phyloP scores from a whole-genome alignment of 495 filamentous ascomycete genomes.

The Pseudomonodictys pantanalensis region DNA sequence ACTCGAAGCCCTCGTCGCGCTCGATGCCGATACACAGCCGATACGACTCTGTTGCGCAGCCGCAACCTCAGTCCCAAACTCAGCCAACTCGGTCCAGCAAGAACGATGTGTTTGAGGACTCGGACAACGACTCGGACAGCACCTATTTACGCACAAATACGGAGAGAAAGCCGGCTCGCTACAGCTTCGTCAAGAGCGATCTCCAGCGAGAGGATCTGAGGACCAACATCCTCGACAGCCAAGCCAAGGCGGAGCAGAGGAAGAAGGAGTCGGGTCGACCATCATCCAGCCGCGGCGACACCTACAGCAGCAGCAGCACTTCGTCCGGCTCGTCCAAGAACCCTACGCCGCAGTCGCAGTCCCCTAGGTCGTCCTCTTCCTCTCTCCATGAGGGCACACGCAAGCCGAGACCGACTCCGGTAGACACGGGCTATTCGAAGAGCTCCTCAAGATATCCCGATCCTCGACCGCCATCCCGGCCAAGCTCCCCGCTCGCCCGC shows the following conservation, averaged over 20 bases:
- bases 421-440: constrained; percentile 10
- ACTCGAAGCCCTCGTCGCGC: constrained; percentile 17
- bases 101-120: constrained; percentile 27
- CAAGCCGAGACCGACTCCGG: not conserved
- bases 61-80: not conserved
- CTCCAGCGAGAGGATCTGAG: constrained; percentile 29
- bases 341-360: constrained; percentile 18
- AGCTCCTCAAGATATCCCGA: constrained; percentile 13
- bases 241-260: constrained; percentile 13
- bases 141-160: constrained; percentile 10
- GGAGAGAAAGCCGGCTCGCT: constrained; percentile 27
- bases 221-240: constrained; percentile 18
- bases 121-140: constrained; percentile 17
- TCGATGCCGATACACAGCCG: constrained; percentile 5
- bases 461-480: constrained; percentile 11
- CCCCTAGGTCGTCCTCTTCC: constrained; percentile 25
- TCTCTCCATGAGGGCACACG: constrained; percentile 8
- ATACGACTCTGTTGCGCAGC: constrained; percentile 20
- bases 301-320: not conserved
- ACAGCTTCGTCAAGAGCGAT: constrained; percentile 33
- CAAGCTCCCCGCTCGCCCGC: constrained; percentile 5
- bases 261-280: not conserved
- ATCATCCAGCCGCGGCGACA: not conserved
- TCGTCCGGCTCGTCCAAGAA: constrained; percentile 28
- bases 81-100: constrained; percentile 17